Evolutionary conservation across 2,329 filamentous ascomycete genomes (phyloP), one percentile per base, ranked within the genome.

Genomic region (Coniochaeta ligniaria): DNA sequence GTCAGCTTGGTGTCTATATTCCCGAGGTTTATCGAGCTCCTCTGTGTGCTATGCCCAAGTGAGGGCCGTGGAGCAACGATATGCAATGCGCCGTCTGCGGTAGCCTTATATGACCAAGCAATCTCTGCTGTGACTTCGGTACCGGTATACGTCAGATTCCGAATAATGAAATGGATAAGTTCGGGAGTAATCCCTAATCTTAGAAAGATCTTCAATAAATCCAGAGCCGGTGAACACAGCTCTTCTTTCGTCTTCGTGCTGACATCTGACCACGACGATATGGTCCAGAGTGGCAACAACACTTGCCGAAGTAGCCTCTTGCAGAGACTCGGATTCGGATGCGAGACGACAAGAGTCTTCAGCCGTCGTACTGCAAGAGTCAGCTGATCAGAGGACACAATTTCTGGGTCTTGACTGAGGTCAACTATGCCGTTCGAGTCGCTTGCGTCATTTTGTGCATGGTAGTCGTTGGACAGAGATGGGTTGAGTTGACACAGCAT

Each of bases 251-350:
- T 67, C 1, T 68, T 63, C 0, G 70, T 58, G 8, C 72, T 66
- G 5, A 74, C 65, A 8, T 70, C 70, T 1, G 72, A 66, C 78
- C 84, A 85, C 6, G 81, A 82, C 0, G 82, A 75, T 17, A 91
- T 68, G 1, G 80, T 76, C 88, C 88, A 91, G 0, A 91, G 73
- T 1, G 87, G 81, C 5, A 85, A 71, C 2, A 89, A 66, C 2
- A 90, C 68, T 0, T 83, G 83, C 2, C 76, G 74, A 2, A 90
- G 71, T 0, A 91, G 74, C 58, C 88, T 78, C 63, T 80, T 85
- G 52, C 85, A 82, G 11, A 91, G 72, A 0, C 86, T 86, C 0
- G 87, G 84, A 60, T 89, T 87, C 0, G 87, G 86, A 66, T 88
- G 88, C 0, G 86, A 87, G 22, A 82, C 75, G 1, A 86, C 69